Percentiles rank a stretch among this genome's conserved stretches.
phyloP scores from a whole-genome alignment of 139 green algal species.

The Marvania coccoides region DNA sequence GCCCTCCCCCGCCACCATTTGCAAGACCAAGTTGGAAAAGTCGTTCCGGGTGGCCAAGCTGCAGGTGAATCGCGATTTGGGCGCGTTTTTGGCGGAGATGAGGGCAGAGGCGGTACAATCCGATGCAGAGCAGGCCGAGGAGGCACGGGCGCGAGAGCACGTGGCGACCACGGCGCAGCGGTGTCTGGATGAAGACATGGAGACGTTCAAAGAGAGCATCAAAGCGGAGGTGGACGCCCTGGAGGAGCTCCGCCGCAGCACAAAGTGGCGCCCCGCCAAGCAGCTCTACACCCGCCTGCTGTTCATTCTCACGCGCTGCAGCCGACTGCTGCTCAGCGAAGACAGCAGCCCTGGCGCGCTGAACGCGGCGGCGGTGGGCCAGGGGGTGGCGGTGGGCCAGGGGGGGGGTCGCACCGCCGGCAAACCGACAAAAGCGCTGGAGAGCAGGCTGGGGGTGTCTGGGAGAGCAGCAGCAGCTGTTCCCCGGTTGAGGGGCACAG shows the following conservation, averaged over 20 bases:
- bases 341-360: conserved; percentile 15
- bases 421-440: no score
- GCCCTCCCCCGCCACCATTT: conserved; percentile 14
- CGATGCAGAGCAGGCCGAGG: not conserved
- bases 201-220: conserved; percentile 50
- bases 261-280: conserved; percentile 5
- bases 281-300: conserved; percentile 55
- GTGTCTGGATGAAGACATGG: conserved; percentile 48
- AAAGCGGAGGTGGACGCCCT: conserved; percentile 55
- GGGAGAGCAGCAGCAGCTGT: no score
- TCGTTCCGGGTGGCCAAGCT: conserved; percentile 35
- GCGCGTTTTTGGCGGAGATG: conserved; percentile 23
- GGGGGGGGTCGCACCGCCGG: no score
- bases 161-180: conserved; percentile 42
- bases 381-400: not conserved
- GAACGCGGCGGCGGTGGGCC: not conserved
- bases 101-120: not conserved
- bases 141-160: conserved; percentile 1
- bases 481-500: no score
- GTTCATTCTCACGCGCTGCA: conserved; percentile 70
- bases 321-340: conserved; percentile 53
- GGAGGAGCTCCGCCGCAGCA: conserved; percentile 41
- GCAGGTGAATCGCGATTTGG: conserved; percentile 40
- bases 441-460: no score
- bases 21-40: conserved; percentile 18